Evolutionary conservation across 176 grass and related monocot species (phyloP), one percentile per base, ranked within the genome.

Genomic region (Carex myosuroides): DNA sequence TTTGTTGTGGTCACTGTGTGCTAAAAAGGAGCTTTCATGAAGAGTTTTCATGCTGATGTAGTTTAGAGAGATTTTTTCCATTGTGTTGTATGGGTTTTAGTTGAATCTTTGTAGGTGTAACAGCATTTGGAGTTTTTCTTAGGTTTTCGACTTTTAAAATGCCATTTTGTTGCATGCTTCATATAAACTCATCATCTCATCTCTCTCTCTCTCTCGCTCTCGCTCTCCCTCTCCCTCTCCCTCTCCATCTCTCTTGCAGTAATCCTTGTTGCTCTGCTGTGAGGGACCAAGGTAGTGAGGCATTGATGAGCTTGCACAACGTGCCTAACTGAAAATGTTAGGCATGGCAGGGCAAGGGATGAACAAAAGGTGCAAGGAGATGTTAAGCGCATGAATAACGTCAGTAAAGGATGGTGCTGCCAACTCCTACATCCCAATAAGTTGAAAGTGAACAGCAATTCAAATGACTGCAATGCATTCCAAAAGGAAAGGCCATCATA

Each of bases 1-100:
- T 78, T 55, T 78, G 73, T 78, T 56, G 73, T 57, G 26, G 52
- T 78, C 73, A 26, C 48, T 78, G 73, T 78, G 73, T 78, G 48
- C 73, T 78, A 56, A 78, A 77, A 55, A 35, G 4, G 24, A 56
- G 72, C 72, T 55, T 76, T 73, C 8, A 73, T 55, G 71, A 75
- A 8, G 72, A 33, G 52, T 33, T 57, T 29, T 78, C 24, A 78
- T 56, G 52, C 73, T 78, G 73, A 32, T 56, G 46, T 78, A 74
- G 70, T n/a, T 56, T 57, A 4, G 56, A 57, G 73, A 57, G 73
- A 35, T 57, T 78, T 78, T 78, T 78, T 50, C 32, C 73, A 57
- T 78, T 78, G 24, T 78, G 48, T 50, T 78, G 52, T 75, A 75
- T 56, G 73, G 42, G 13, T 52, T 77, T 54, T 78, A 78, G 52